Base-by-base conservation (phyloP, 495 filamentous ascomycete genomes). In the Aspergillus panamensis region DNA sequence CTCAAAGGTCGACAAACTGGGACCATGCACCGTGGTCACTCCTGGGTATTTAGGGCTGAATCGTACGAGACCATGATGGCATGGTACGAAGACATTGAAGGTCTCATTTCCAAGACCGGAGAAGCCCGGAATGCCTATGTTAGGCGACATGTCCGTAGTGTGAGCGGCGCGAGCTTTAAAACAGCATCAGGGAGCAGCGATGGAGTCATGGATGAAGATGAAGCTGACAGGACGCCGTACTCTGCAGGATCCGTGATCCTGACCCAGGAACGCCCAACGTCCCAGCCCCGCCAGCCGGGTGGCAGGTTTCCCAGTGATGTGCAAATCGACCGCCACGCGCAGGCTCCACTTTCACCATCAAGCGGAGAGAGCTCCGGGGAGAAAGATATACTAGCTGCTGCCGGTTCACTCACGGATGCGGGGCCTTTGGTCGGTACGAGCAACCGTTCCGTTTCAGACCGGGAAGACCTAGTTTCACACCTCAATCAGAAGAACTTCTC, bases 41-140 rank as follows among this genome's bases (percentile, higher is more conserved):
- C 90, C 12, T 98, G 94, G 94, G 93, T 97, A 6, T 97, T 98
- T 78, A 85, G 94, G 44, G 92, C 92, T 9, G 94, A 97, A 71
- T 89, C 89, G 32, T 84, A 96, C 71, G 95, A 96, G 58, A 96
- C 90, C 8, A 97, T 98, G 95, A 85, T 96, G 77, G 88, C 90
- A 25, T 96, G 93, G 94, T 96, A 91, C 69, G 85, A 90, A 43
- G 94, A 96, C 66, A 95, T 98, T 61, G 91, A 90, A 64, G 82
- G 78, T 37, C 77, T 97, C 51, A 96, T 86, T 13, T 91, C 91
- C 69, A 90, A 87, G 66, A 90, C 86, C n/a, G 90, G 92, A 25
- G 88, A 95, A 64, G 92, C 95, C 55, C 85, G 92, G 3, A 88
- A 87, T 65, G 90, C 87, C 16, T 97, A 92, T 63, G 89, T 97